These are phyloP conservation scores for Senecio squalidus DNA, from an alignment of 140 eudicot species.

Conservation along the genomic window DNA sequence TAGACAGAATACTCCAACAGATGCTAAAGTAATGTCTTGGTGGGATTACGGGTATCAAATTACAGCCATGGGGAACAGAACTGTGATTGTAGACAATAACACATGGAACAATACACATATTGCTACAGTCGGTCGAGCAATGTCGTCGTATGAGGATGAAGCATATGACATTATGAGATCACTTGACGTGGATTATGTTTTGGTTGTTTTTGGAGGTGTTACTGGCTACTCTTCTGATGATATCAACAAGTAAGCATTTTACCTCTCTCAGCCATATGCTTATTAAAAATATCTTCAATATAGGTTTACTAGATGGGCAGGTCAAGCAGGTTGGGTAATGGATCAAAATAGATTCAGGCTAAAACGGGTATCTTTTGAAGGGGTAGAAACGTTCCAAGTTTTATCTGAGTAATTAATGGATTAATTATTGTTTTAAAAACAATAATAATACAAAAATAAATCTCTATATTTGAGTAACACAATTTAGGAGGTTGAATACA, in stretches of 20 bases:
- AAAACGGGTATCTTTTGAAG: no score
- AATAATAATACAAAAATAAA: background rate
- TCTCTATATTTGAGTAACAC: background rate
- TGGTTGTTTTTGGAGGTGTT: slow-evolving; percentile 76
- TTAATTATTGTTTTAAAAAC: background rate
- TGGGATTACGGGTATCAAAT: slow-evolving; percentile 97
- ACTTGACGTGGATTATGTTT: slow-evolving; percentile 76
- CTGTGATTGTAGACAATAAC: slow-evolving; percentile 82
- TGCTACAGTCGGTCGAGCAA: slow-evolving; percentile 90
- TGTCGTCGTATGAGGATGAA: slow-evolving; percentile 92
- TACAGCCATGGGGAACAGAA: slow-evolving; percentile 91
- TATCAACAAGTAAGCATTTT: slow-evolving; percentile 64
- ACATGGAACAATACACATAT: slow-evolving; percentile 95
- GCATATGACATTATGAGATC: slow-evolving; percentile 86
- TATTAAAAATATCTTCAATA: background rate
- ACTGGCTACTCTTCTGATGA: slow-evolving; percentile 96
- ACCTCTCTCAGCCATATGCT: background rate
- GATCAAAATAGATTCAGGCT: no score
- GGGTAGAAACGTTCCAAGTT: no score
- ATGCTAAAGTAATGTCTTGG: slow-evolving; percentile 92
- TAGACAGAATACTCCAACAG: slow-evolving; percentile 76
- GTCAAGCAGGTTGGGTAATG: background rate
- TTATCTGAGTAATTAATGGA: no score
- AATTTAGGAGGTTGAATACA: background rate
- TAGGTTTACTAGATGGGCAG: background rate